phyloP scores from a whole-genome alignment of 495 filamentous ascomycete genomes.

The Halenospora varia region DNA sequence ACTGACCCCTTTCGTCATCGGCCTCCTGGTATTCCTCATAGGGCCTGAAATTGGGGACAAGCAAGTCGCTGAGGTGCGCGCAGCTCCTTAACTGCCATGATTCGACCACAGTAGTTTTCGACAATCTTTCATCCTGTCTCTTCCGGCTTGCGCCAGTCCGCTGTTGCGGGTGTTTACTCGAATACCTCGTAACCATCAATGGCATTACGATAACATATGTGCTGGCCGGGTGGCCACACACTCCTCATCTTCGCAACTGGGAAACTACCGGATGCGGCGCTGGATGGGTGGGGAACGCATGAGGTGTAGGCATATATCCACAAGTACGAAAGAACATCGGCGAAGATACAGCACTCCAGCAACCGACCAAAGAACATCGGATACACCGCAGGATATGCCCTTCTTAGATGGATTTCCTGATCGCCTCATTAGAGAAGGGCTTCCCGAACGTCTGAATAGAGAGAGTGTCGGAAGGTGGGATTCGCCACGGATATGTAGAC shows the following conservation, averaged over 20 bases:
- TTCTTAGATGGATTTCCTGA: slow-evolving; percentile 2
- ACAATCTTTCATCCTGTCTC: slow-evolving; percentile 27
- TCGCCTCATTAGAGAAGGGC: neutral
- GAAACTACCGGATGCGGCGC: slow-evolving; percentile 18
- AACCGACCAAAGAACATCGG: neutral
- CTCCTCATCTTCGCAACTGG: neutral
- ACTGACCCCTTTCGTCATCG: too few species aligned
- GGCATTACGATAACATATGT: slow-evolving; percentile 41
- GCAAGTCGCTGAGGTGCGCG: too few species aligned
- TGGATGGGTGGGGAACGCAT: slow-evolving; percentile 6
- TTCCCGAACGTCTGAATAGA: neutral
- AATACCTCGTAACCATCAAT: slow-evolving; percentile 45
- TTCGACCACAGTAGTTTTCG: slow-evolving; percentile 10
- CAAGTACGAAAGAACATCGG: neutral
- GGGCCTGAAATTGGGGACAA: too few species aligned
- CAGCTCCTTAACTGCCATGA: slow-evolving; percentile 19
- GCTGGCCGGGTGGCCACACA: slow-evolving; percentile 49
- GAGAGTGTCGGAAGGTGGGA: neutral
- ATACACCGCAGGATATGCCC: neutral
- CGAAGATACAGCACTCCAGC: slow-evolving; percentile 2
- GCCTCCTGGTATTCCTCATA: too few species aligned
- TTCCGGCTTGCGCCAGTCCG: slow-evolving; percentile 27
- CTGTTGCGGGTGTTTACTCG: slow-evolving; percentile 47
- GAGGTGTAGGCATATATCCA: neutral
- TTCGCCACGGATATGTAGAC: neutral